These are phyloP conservation scores for Zopfia rhizophila DNA, from an alignment of 2,329 filamentous ascomycete genomes.

Conservation along the genomic window DNA sequence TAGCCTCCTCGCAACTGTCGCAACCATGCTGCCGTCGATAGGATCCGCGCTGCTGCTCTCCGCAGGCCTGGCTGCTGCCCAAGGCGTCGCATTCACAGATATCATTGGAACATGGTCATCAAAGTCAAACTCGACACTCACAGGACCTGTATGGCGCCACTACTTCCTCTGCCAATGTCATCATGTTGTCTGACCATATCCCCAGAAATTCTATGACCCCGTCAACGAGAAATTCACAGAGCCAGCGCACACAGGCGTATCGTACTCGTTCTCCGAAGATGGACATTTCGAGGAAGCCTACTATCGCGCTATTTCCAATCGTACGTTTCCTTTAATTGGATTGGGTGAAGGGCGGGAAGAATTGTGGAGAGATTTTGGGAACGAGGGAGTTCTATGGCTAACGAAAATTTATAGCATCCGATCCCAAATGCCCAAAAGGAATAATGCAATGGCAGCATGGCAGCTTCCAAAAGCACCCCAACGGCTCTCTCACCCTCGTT, in stretches of 20 bases:
- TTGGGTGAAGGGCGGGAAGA: no score
- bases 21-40: slow-evolving; percentile 32
- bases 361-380: neutral
- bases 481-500: slow-evolving; percentile 68
- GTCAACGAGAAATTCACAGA: slow-evolving; percentile 73
- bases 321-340: slow-evolving; percentile 56
- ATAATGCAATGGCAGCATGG: slow-evolving; percentile 81
- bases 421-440: slow-evolving; percentile 70
- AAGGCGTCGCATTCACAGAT: slow-evolving; percentile 53
- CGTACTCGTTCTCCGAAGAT: slow-evolving; percentile 77
- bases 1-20: slow-evolving; percentile 11
- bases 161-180: slow-evolving; percentile 30
- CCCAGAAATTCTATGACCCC: slow-evolving; percentile 75
- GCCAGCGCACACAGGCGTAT: slow-evolving; percentile 73
- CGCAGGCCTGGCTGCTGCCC: slow-evolving; percentile 53
- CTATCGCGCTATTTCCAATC: slow-evolving; percentile 75
- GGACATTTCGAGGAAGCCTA: slow-evolving; percentile 76
- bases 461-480: slow-evolving; percentile 64
- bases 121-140: slow-evolving; percentile 75
- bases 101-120: slow-evolving; percentile 78
- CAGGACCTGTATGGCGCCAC: slow-evolving; percentile 72
- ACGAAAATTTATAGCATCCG: slow-evolving; percentile 58
- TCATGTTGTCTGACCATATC: slow-evolving; percentile 25
- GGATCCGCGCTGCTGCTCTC: slow-evolving; percentile 39
- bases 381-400: slow-evolving; percentile 19